phyloP scores from a whole-genome alignment of 2,329 filamentous ascomycete species.

The Ramichloridium luteum region DNA sequence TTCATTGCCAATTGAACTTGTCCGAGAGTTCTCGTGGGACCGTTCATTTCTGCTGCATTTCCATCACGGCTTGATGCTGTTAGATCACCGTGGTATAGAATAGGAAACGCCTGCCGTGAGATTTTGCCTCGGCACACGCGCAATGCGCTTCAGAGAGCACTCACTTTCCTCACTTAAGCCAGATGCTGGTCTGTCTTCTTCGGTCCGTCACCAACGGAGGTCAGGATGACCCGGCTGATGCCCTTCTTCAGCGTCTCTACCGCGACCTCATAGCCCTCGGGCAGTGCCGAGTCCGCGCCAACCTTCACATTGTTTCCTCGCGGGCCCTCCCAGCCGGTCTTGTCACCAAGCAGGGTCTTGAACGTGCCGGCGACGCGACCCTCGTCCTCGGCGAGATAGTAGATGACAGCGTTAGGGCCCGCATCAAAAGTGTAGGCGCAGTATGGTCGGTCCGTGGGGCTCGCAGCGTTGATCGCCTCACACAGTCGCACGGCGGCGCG shows the following conservation, averaged over 20 bases:
- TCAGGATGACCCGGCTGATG: conserved; percentile 80
- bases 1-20: too few relatives aligned
- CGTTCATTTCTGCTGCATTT: too few relatives aligned
- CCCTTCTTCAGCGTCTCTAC: conserved; percentile 53
- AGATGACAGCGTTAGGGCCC: conserved; percentile 91
- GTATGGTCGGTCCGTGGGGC: conserved; percentile 56
- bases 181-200: conserved; percentile 56
- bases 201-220: conserved; percentile 81
- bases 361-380: conserved; percentile 65
- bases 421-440: conserved; percentile 97
- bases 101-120: too few relatives aligned
- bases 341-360: conserved; percentile 49
- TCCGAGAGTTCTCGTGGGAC: too few relatives aligned
- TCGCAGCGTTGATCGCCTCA: conserved; percentile 68
- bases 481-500: conserved; percentile 77
- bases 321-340: conserved; percentile 58
- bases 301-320: conserved; percentile 42
- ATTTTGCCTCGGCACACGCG: too few relatives aligned
- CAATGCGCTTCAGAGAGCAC: background rate
- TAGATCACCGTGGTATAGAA: too few relatives aligned
- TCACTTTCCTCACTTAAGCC: conserved; percentile 5
- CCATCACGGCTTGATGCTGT: too few relatives aligned
- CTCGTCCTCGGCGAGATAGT: conserved; percentile 75
- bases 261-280: conserved; percentile 50
- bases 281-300: conserved; percentile 40